A percentile compares a stretch with the other conserved stretches of the same genome.
These are phyloP conservation scores for Mortierella sp. DNA, from an alignment of 371 early-diverging fungal species.

Conservation along the genomic window DNA sequence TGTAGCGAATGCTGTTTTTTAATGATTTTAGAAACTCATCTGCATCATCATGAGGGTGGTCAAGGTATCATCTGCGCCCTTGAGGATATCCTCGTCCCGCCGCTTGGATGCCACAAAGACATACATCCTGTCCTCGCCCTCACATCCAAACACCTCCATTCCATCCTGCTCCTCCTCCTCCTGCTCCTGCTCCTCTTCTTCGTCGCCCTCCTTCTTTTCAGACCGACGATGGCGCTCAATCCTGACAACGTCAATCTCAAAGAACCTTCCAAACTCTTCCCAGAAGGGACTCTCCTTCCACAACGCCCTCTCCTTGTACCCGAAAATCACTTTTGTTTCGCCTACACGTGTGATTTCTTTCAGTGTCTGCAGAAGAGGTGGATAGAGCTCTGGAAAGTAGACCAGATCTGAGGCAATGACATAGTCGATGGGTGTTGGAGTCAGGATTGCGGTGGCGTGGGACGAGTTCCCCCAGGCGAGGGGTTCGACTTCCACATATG, in stretches of 20 bases:
- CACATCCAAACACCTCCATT: slow-evolving; percentile 61
- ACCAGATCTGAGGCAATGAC: slow-evolving; percentile 70
- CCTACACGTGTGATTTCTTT: slow-evolving; percentile 57
- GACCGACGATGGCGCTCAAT: slow-evolving; percentile 22
- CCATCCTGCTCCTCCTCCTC: slow-evolving; percentile 28
- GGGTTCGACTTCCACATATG: slow-evolving; percentile 57
- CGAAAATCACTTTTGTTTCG: slow-evolving; percentile 65
- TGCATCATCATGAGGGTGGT: slow-evolving; percentile 66
- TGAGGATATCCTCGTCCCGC: slow-evolving; percentile 55
- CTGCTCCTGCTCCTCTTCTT: slow-evolving; percentile 7
- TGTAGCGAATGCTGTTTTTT: background rate
- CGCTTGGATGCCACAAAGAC: slow-evolving; percentile 63
- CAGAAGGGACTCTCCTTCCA: slow-evolving; percentile 74
- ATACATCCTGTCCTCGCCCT: slow-evolving; percentile 59
- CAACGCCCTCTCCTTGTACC: slow-evolving; percentile 70
- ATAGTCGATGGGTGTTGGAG: slow-evolving; percentile 58
- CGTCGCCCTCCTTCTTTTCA: background rate
- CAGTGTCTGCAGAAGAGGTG: slow-evolving; percentile 62
- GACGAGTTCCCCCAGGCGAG: slow-evolving; percentile 68
- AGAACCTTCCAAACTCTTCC: slow-evolving; percentile 72
- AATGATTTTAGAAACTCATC: slow-evolving; percentile 43
- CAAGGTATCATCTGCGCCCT: slow-evolving; percentile 69
- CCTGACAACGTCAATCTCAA: slow-evolving; percentile 69
- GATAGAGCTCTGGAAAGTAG: slow-evolving; percentile 71
- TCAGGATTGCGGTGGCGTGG: slow-evolving; percentile 56